Evolutionary conservation across 176 grass and related monocot genomes (phyloP), one percentile per base, ranked within the genome.

Genomic region (Puya raimondii): DNA sequence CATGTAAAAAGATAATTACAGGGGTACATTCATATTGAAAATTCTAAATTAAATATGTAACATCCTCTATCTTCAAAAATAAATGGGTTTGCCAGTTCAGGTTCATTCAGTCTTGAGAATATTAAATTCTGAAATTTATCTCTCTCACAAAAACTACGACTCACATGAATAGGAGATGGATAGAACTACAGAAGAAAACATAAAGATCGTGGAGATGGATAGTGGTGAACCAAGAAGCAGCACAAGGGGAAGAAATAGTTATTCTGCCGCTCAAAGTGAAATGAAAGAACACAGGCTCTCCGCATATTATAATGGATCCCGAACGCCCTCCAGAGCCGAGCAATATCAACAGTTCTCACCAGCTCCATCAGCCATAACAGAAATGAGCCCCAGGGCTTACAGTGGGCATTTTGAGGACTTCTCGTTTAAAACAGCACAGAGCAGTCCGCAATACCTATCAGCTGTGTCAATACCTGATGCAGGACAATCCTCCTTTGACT

Each of bases 381-480:
- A 70, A 9, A 69, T 80, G 33, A 91, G 71, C 80, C 80, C 78
- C 21, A 72, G 71, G 53, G 48, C 71, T 50, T 84, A 67, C 73
- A 81, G 75, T 49, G 78, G 84, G 10, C 78, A 87, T 64, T 67
- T 84, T n/a, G 88, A 91, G 17, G 74, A 81, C 9, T 78, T 79
- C 51, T 78, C 82, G 9, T 48, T 80, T 63, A 72, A 61, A 9
- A 78, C 80, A 63, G 74, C 80, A 50, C 65, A 69, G 21, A 69
- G 52, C 18, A 77, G 53, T 61, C 75, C 75, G 10, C 75, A 69
- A 21, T 63, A 49, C 75, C 50, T 77, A 25, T 69, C 75, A n/a
- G 65, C 75, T 50, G 4, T 77, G 23, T 51, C 66, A 69, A 33
- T 18, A 25, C 53, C 52, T 49, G 66, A 77, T 69, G 64, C 51